These are phyloP conservation scores for Fusarium multiceps DNA, from an alignment of 2,329 filamentous ascomycete genomes.

Conservation along the genomic window DNA sequence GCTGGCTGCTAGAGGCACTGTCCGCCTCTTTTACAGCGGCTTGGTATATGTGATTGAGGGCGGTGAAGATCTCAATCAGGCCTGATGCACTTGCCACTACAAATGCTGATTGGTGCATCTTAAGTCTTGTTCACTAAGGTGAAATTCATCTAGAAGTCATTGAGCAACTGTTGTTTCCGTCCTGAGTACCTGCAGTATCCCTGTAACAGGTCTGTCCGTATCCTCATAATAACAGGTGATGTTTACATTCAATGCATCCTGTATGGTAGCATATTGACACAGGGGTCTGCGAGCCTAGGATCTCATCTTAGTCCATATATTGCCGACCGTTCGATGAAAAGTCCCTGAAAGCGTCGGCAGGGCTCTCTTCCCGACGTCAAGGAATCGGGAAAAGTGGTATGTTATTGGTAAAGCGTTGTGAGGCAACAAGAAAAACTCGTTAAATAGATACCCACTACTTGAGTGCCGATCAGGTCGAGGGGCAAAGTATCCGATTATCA, in stretches of 20 bases:
- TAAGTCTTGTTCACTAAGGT: neutral
- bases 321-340: conserved; percentile 11
- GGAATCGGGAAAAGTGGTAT: conserved; percentile 27
- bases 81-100: conserved; percentile 16
- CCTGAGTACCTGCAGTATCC: conserved; percentile 13
- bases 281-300: conserved; percentile 20
- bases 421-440: conserved; percentile 19
- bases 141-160: conserved; percentile 29
- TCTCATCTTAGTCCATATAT: conserved; percentile 25
- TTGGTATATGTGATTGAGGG: conserved; percentile 19
- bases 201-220: conserved; percentile 28
- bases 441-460: conserved; percentile 28
- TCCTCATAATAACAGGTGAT: conserved; percentile 39
- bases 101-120: neutral
- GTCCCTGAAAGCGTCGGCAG: conserved; percentile 27
- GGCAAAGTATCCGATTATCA: conserved; percentile 38
- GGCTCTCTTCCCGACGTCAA: conserved; percentile 26
- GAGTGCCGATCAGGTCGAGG: conserved; percentile 19
- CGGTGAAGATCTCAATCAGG: conserved; percentile 37
- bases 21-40: conserved; percentile 5
- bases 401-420: neutral
- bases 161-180: conserved; percentile 3
- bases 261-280: conserved; percentile 30
- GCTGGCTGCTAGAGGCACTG: neutral
- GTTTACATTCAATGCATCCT: conserved; percentile 38